phyloP scores from a whole-genome alignment of 1,284 basidiomycete genomes.

The Cryptococcus sp. region DNA sequence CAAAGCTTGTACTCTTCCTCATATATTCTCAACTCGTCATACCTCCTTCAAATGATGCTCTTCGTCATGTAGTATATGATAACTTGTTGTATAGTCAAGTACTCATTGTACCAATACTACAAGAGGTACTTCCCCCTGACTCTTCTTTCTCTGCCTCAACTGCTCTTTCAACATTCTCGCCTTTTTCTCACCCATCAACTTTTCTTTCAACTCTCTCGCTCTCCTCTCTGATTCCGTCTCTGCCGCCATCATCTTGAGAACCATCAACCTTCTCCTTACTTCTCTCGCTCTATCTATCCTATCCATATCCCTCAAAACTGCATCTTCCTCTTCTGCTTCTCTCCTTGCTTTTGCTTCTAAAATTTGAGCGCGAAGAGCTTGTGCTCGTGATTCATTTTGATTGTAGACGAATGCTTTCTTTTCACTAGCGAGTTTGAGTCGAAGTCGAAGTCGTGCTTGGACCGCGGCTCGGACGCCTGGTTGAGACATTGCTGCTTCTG shows the following conservation, averaged over 20 bases:
- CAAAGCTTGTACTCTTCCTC: too few relatives aligned
- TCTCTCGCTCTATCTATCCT: slow-evolving; percentile 21
- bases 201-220: slow-evolving; percentile 30
- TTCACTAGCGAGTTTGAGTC: slow-evolving; percentile 25
- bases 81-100: too few relatives aligned
- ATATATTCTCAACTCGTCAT: too few relatives aligned
- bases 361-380: slow-evolving; percentile 16
- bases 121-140: background rate
- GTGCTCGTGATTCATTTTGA: slow-evolving; percentile 19
- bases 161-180: slow-evolving; percentile 3
- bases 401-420: slow-evolving; percentile 13
- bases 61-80: too few relatives aligned
- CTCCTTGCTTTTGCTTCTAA: slow-evolving; percentile 14
- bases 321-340: slow-evolving; percentile 21
- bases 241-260: slow-evolving; percentile 25
- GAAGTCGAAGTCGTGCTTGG: slow-evolving; percentile 18
- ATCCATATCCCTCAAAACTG: slow-evolving; percentile 14
- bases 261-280: slow-evolving; percentile 28
- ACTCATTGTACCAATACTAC: too few relatives aligned
- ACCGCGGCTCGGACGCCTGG: slow-evolving; percentile 13
- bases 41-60: too few relatives aligned
- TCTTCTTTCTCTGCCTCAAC: slow-evolving; percentile 10
- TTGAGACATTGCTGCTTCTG: slow-evolving; percentile 1
- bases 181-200: slow-evolving; percentile 27
- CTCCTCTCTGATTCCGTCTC: slow-evolving; percentile 24